Evolutionary conservation across 495 filamentous ascomycete genomes (phyloP), one percentile per base, ranked within the genome.

Genomic region (Endocarpon pusillum): DNA sequence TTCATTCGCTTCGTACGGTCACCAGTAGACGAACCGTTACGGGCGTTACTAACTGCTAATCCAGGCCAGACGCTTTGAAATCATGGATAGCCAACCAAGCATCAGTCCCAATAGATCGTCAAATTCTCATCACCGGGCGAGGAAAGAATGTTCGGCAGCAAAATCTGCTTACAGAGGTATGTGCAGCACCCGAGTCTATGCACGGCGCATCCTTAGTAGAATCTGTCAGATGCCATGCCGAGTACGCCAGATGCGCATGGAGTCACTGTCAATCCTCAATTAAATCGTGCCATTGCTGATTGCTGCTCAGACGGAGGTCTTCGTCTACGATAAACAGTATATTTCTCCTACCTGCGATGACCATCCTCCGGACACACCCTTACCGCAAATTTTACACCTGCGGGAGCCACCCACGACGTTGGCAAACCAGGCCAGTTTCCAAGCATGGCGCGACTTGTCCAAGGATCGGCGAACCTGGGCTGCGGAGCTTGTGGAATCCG

Each of bases 251-350:
- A 6, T 22, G 3, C 24, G 21, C 5, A 23, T n/a, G n/a, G n/a
- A n/a, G n/a, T n/a, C n/a, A n/a, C n/a, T n/a, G n/a, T n/a, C n/a
- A n/a, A n/a, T n/a, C n/a, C n/a, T n/a, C n/a, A n/a, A n/a, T n/a
- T n/a, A n/a, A n/a, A n/a, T n/a, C n/a, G n/a, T n/a, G n/a, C n/a
- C n/a, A n/a, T n/a, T n/a, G n/a, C n/a, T n/a, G n/a, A n/a, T n/a
- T n/a, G n/a, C n/a, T n/a, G n/a, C n/a, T 21, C 40, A 92, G 80
- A 78, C 68, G 38, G 83, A 93, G 49, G 73, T 94, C 39, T 91
- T 81, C 44, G 69, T 93, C 21, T 94, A 87, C 51, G 80, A 89
- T 52, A 69, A 74, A 34, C 70, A 74, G 42, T 59, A 69, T 73
- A 45, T 65, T 34, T 57, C 48, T 40, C 56, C 62, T 31, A 43